Evolutionary conservation across 352 stramenopile genomes (phyloP), one percentile per base, ranked within the genome.

Genomic region (Phytophthora hybrid): DNA sequence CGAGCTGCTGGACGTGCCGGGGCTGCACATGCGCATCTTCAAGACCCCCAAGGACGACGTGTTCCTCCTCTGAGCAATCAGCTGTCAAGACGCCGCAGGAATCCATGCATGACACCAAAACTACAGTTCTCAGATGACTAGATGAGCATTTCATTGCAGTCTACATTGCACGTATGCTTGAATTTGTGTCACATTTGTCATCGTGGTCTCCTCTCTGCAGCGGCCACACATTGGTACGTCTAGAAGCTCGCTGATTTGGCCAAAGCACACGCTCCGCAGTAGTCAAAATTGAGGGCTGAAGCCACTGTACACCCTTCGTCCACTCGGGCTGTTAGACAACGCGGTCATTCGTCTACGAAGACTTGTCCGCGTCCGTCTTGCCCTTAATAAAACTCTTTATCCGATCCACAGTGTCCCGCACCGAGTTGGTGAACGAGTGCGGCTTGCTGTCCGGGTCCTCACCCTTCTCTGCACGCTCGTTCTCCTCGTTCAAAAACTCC

Each of bases 401-500:
- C 74, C 90, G 84, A 63, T 96, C 83, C 34, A 97, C 89, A 8
- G 90, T 97, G 61, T 93, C 78, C 39, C 84, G 82, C 72, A 95
- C 89, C 32, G 89, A 92, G 52, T 91, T 76, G 66, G 78, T 75
- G 73, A 97, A 97, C 70, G 89, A 89, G 68, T 95, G 85, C 61
- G 86, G 88, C 80, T 96, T 95, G 86, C 84, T 91, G 59, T 87
- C 78, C 34, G 83, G 90, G 14, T 80, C 75, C 55, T 93, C 85
- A 59, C 89, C 89, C 69, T 85, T 90, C 57, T 87, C 82, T 14
- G 70, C 81, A 13, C 88, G 83, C 53, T 88, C 78, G 53, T 93
- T 65, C 73, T 97, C 91, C 73, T 97, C 90, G 65, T 98, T 92
- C 57, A 98, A 78, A 63, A 99, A 99, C 69, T 99, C 94, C 71